Evolutionary conservation across 2,329 filamentous ascomycete genomes (phyloP).

Genomic region (Aureobasidium sp.): DNA sequence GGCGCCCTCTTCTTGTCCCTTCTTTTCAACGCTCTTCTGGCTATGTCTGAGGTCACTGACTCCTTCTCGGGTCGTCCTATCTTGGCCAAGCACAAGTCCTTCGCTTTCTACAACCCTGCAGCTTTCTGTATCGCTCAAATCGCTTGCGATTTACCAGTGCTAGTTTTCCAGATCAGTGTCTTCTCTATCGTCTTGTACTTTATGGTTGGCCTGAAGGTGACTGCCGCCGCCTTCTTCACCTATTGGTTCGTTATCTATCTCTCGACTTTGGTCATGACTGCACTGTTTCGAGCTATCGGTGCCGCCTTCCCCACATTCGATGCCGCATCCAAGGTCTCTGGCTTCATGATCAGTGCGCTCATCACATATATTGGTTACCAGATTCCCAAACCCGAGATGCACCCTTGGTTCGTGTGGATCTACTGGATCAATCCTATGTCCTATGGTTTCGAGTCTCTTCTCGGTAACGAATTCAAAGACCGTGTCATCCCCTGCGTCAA

Average conservation of each 20-base stretch:
- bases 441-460: constrained; percentile 25
- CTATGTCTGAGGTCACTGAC: constrained; percentile 60
- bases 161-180: constrained; percentile 44
- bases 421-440: constrained; percentile 43
- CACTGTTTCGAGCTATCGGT: constrained; percentile 39
- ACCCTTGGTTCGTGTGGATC: constrained; percentile 47
- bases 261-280: constrained; percentile 37
- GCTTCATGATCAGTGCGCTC: constrained; percentile 24
- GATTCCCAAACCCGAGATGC: constrained; percentile 28
- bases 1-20: constrained; percentile 60
- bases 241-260: constrained; percentile 47
- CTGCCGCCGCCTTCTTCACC: constrained; percentile 53
- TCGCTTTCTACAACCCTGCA: constrained; percentile 32
- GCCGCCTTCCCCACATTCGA: constrained; percentile 27
- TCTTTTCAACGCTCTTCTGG: constrained; percentile 54
- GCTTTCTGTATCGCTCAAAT: constrained; percentile 48
- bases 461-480: constrained; percentile 52
- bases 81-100: constrained; percentile 39
- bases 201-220: constrained; percentile 29
- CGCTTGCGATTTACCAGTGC: constrained; percentile 46
- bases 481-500: constrained; percentile 50
- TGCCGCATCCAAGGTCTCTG: constrained; percentile 27
- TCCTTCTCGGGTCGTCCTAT: constrained; percentile 40
- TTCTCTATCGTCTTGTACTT: constrained; percentile 19
- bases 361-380: constrained; percentile 30